phyloP scores from a whole-genome alignment of 2,329 filamentous ascomycete genomes.

The Aureobasidium melanogenum region DNA sequence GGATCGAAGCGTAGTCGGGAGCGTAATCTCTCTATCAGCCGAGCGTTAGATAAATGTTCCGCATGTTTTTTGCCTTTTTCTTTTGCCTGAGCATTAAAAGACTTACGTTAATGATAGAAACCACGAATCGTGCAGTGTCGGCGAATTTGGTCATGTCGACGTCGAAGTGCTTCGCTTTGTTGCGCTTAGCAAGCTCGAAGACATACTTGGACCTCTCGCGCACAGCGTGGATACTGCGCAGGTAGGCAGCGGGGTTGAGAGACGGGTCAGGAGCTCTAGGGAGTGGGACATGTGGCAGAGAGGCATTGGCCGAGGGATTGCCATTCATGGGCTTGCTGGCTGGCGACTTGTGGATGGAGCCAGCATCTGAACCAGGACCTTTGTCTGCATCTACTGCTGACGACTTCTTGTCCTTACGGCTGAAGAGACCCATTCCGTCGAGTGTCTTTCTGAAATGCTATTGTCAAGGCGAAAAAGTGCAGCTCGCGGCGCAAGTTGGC shows the following conservation, averaged over 20 bases:
- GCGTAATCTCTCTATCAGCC: constrained; percentile 55
- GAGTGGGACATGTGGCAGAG: constrained; percentile 58
- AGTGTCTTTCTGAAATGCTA: neutral
- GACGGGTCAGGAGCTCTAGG: constrained; percentile 80
- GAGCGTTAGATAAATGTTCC: neutral
- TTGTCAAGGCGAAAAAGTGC: neutral
- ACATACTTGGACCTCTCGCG: constrained; percentile 69
- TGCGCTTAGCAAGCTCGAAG: constrained; percentile 65
- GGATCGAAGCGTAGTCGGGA: constrained; percentile 63
- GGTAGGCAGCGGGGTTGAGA: constrained; percentile 80
- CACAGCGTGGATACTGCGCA: constrained; percentile 82
- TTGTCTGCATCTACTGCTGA: constrained; percentile 16
- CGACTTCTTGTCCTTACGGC: constrained; percentile 39
- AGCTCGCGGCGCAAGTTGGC: constrained; percentile 1
- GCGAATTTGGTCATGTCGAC: constrained; percentile 78
- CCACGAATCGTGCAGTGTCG: constrained; percentile 76
- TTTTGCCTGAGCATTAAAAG: neutral
- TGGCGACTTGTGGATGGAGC: constrained; percentile 4
- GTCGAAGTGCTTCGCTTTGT: constrained; percentile 76
- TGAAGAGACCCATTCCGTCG: constrained; percentile 44
- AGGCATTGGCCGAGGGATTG: constrained; percentile 34
- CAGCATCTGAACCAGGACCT: constrained; percentile 5
- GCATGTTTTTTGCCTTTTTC: neutral
- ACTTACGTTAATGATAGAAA: constrained; percentile 87
- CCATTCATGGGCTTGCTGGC: constrained; percentile 10